A percentile compares a stretch with the other conserved stretches of the same genome.
Evolutionary conservation across 805 yeast species (phyloP).

Genomic region (Candida ponderosae): DNA sequence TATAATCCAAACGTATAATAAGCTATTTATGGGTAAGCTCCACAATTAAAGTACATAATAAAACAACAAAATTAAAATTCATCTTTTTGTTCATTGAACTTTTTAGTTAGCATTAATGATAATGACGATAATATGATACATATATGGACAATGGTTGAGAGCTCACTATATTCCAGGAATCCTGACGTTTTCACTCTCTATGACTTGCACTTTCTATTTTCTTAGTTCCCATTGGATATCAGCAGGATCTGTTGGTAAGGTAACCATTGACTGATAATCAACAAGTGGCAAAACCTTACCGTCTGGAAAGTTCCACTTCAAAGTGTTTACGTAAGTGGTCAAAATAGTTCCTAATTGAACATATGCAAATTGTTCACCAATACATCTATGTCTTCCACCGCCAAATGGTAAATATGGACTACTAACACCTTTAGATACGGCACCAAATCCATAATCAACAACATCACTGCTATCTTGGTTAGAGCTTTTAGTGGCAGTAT

Average conservation of each 20-base stretch:
- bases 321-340: conserved; percentile 62
- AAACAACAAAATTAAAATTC: too few relatives aligned
- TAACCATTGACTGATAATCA: conserved; percentile 88
- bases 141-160: too few relatives aligned
- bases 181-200: too few relatives aligned
- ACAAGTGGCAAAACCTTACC: conserved; percentile 53
- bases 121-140: too few relatives aligned
- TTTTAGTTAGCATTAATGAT: too few relatives aligned
- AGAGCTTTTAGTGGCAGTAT: conserved; percentile 34
- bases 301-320: conserved; percentile 65
- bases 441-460: conserved; percentile 95
- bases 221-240: conserved; percentile 66
- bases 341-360: conserved; percentile 85
- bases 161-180: too few relatives aligned
- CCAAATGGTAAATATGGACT: conserved; percentile 98
- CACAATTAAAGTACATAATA: too few relatives aligned
- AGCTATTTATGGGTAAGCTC: too few relatives aligned
- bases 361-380: conserved; percentile 97
- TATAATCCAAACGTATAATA: too few relatives aligned
- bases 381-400: conserved; percentile 99
- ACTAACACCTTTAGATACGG: conserved; percentile 89
- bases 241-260: conserved; percentile 79
- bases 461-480: conserved; percentile 91
- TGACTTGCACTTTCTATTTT: too few relatives aligned
- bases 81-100: too few relatives aligned